These are phyloP conservation scores for Camellia granthamiana DNA, from an alignment of 148 eudicot species.

Conservation along the genomic window DNA sequence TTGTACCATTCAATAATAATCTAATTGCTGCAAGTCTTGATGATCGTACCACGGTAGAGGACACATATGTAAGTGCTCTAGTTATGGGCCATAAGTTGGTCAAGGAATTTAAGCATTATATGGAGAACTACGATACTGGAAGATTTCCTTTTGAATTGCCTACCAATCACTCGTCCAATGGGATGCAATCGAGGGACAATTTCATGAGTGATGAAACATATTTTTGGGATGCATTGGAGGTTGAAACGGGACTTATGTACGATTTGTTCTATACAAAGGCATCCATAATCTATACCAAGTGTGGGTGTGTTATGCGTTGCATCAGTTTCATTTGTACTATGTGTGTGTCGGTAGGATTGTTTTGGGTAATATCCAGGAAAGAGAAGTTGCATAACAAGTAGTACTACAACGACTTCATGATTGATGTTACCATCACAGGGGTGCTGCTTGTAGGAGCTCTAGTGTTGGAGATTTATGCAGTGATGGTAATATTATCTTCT, in stretches of 20 bases:
- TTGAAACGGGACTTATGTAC: not conserved
- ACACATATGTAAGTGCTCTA: not conserved
- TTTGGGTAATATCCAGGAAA: not conserved
- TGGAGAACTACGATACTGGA: not conserved
- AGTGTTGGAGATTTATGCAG: too few relatives aligned
- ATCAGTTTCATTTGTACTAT: not conserved
- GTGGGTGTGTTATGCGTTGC: not conserved
- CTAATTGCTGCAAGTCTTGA: too few relatives aligned
- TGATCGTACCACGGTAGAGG: too few relatives aligned
- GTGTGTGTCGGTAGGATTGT: not conserved
- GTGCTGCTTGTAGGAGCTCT: not conserved
- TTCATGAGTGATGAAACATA: not conserved
- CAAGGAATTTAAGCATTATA: not conserved
- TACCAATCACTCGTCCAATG: too few relatives aligned
- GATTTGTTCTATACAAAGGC: not conserved
- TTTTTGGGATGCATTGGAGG: not conserved
- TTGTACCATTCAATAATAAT: not conserved
- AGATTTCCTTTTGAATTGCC: too few relatives aligned
- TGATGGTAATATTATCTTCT: too few relatives aligned
- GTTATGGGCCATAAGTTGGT: not conserved
- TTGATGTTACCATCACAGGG: not conserved
- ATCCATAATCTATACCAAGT: not conserved
- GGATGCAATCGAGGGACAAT: too few relatives aligned
- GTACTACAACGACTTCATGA: not conserved
- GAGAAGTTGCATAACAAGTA: not conserved